Percentiles rank a stretch among this genome's conserved stretches.
Conservation (phyloP, 768 basidiomycete species). For the Stropharia rugosoannulata region DNA sequence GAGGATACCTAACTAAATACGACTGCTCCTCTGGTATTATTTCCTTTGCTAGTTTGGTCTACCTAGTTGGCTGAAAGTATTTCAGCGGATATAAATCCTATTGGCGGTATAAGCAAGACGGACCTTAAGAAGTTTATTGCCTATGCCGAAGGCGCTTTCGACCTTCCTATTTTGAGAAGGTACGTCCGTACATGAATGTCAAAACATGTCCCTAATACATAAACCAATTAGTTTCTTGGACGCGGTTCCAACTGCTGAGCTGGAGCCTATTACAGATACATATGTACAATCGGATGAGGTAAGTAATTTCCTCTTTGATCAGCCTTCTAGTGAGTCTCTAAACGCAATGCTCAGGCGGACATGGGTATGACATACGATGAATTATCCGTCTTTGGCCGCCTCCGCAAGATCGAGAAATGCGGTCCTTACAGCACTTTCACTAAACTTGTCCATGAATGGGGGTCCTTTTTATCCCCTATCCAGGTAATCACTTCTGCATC, state of each 20-base stretch:
- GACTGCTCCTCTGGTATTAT: conserved; percentile 84
- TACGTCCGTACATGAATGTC: conserved; percentile 27
- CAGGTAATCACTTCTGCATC: conserved; percentile 47
- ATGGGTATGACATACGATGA: conserved; percentile 99
- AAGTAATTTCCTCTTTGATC: conserved; percentile 9
- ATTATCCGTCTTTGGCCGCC: conserved; percentile 86
- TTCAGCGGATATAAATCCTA: conserved; percentile 95
- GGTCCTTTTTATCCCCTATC: conserved; percentile 73
- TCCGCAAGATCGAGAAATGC: conserved; percentile 96
- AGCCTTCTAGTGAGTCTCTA: conserved; percentile 6
- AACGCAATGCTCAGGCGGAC: conserved; percentile 60
- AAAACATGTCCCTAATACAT: neutral
- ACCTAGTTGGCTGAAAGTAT: neutral
- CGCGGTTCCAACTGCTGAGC: conserved; percentile 92
- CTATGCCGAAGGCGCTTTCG: conserved; percentile 74
- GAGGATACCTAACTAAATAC: conserved; percentile 97
- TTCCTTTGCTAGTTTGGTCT: conserved; percentile 6
- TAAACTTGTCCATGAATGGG: conserved; percentile 95
- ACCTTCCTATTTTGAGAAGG: conserved; percentile 82
- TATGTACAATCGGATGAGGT: conserved; percentile 98
- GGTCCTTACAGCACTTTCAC: conserved; percentile 98
- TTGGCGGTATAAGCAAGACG: conserved; percentile 96
- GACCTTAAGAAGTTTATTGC: conserved; percentile 96
- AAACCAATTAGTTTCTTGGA: conserved; percentile 71
- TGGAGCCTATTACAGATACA: conserved; percentile 92